Evolutionary conservation across 306 rosid species (phyloP).

Genomic region (Trifolium pratense): DNA sequence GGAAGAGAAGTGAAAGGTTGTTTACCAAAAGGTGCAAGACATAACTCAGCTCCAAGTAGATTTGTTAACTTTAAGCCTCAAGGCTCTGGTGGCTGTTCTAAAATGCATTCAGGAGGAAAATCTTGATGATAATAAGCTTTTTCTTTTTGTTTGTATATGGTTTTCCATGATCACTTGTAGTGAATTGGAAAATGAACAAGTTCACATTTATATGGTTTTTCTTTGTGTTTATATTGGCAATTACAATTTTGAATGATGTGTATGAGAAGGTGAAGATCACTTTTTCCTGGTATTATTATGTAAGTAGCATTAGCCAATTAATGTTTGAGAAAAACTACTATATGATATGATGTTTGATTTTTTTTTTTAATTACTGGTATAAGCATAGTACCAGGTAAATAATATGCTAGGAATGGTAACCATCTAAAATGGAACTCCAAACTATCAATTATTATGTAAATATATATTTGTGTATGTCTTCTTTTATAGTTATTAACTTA

Average conservation of each 20-base stretch:
- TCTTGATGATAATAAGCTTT: constrained; percentile 46
- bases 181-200: constrained; percentile 18
- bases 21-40: constrained; percentile 75
- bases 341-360: constrained; percentile 3
- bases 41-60: constrained; percentile 78
- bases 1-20: constrained; percentile 66
- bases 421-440: no score
- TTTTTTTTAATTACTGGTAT: no score
- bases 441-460: no score
- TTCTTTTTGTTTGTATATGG: constrained; percentile 46
- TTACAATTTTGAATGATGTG: constrained; percentile 44
- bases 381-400: not conserved
- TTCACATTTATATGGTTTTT: constrained; percentile 11
- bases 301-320: constrained; percentile 33
- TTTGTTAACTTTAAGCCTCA: constrained; percentile 61
- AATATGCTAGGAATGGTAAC: no score
- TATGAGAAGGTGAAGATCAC: not conserved
- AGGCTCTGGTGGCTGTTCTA: constrained; percentile 54
- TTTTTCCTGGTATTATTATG: constrained; percentile 9
- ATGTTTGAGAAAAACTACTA: not conserved
- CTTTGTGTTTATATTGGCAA: constrained; percentile 27
- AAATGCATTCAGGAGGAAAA: constrained; percentile 44
- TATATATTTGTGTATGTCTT: no score
- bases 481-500: no score
- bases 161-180: constrained; percentile 22